phyloP scores from a whole-genome alignment of 441 rosid genomes.

The Mallotus japonicus region DNA sequence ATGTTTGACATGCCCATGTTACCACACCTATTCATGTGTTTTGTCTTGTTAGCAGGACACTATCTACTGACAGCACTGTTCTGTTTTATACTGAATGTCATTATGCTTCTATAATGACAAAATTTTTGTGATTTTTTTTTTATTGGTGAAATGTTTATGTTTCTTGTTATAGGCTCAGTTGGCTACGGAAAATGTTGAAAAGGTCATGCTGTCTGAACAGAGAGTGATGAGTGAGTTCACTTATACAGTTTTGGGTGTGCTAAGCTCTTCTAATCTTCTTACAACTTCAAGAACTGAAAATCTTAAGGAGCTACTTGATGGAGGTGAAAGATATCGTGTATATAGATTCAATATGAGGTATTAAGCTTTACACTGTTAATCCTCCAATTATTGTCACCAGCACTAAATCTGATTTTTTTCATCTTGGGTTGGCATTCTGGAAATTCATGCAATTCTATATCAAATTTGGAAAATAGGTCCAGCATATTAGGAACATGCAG shows the following conservation, averaged over 20 bases:
- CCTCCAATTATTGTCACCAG: too few species aligned
- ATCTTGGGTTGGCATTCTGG: background rate
- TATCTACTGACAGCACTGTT: background rate
- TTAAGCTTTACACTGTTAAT: conserved; percentile 12
- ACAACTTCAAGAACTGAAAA: conserved; percentile 60
- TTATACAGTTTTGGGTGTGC: conserved; percentile 62
- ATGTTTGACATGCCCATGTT: conserved; percentile 1
- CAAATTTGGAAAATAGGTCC: background rate
- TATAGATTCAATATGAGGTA: conserved; percentile 80
- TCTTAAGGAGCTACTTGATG: conserved; percentile 60
- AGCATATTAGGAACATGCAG: background rate
- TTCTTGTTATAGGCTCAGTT: conserved; percentile 49
- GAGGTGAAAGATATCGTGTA: conserved; percentile 47
- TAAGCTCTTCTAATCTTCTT: conserved; percentile 57
- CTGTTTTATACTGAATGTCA: too few species aligned
- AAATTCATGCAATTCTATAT: background rate
- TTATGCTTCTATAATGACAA: too few species aligned
- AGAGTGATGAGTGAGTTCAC: conserved; percentile 39
- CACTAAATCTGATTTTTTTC: background rate
- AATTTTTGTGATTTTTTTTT: too few species aligned
- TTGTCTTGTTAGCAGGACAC: background rate
- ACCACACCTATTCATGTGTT: background rate
- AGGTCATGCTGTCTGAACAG: conserved; percentile 50
- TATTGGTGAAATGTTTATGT: conserved; percentile 1
- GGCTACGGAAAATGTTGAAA: conserved; percentile 49